Evolutionary conservation across 257 asterid genomes (phyloP), one percentile per base, ranked within the genome.

Genomic region (Capsicum rhomboideum): DNA sequence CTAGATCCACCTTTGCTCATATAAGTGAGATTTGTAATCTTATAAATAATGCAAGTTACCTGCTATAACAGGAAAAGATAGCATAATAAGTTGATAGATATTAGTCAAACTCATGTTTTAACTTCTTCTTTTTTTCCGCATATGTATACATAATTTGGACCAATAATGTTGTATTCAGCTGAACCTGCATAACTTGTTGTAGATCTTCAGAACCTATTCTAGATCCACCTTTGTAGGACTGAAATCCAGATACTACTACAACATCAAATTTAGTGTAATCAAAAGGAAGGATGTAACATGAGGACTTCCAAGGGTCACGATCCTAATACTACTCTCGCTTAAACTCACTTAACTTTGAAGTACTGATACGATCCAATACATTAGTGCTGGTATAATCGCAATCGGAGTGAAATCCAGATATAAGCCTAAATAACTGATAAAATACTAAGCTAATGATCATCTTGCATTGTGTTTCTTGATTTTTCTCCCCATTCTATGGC

Each of bases 401-500:
- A 1, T 4, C 4, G 16, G 34, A 21, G 34, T 21, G 17, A 26
- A 26, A 10, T 61, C 34, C 8, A 3, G 8, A n/a, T n/a, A 61
- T 61, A 21, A 61, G 1, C 34, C 68, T 61, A 61, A 50, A 50
- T 50, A 50, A 50, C 18, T 12, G 0, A 12, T 11, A 6, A 12
- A 46, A 8, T 8, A 46, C 3, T 50, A 50, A 12, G 17, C 68
- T 61, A 23, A 10, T 26, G 31, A 52, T 56, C 80, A 11, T 56
- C 80, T 61, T 37, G 69, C 46, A 66, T 78, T 86, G 69, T 85
- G 82, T 79, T 83, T 82, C 92, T 90, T 34, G 98, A 89, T 77
- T 80, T 91, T 5, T 95, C 86, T 5, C 97, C 98, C 98, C 98
- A 95, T 53, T 91, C 96, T 6, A 92, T 93, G 74, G 98, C 98